A percentile compares a stretch with the other conserved stretches of the same genome.
These are phyloP conservation scores for Penicillium frequentans DNA, from an alignment of 2,329 filamentous ascomycete genomes.

Conservation along the genomic window DNA sequence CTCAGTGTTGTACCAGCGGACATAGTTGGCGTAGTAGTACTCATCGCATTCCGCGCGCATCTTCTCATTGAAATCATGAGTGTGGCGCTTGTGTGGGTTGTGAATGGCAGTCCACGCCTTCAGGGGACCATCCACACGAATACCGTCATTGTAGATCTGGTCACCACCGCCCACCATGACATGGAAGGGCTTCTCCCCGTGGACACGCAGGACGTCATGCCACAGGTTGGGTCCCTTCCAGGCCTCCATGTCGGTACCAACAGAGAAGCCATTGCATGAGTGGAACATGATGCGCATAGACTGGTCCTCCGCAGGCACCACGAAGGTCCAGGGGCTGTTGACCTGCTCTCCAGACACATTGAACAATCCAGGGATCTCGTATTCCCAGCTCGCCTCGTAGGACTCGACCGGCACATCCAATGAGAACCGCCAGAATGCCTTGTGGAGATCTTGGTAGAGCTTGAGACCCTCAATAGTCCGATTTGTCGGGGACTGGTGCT, in stretches of 20 bases:
- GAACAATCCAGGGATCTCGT: constrained; percentile 67
- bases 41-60: constrained; percentile 60
- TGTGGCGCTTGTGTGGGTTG: constrained; percentile 61
- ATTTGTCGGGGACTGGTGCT: constrained; percentile 15
- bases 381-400: constrained; percentile 77
- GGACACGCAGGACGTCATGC: constrained; percentile 64
- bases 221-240: constrained; percentile 64
- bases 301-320: constrained; percentile 59
- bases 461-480: constrained; percentile 48
- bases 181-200: constrained; percentile 61
- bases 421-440: constrained; percentile 61
- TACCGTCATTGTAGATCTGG: constrained; percentile 76
- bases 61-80: constrained; percentile 65
- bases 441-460: constrained; percentile 60
- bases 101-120: constrained; percentile 62
- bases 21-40: constrained; percentile 63
- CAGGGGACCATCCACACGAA: constrained; percentile 80
- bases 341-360: constrained; percentile 60
- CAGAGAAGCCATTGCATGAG: constrained; percentile 68
- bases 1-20: constrained; percentile 68
- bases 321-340: constrained; percentile 53
- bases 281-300: constrained; percentile 71
- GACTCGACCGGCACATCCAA: constrained; percentile 65
- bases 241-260: constrained; percentile 63
- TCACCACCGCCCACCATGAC: constrained; percentile 87